These are phyloP conservation scores for Microcyclospora tardicrescens DNA, from an alignment of 2,329 filamentous ascomycete genomes.

Conservation along the genomic window DNA sequence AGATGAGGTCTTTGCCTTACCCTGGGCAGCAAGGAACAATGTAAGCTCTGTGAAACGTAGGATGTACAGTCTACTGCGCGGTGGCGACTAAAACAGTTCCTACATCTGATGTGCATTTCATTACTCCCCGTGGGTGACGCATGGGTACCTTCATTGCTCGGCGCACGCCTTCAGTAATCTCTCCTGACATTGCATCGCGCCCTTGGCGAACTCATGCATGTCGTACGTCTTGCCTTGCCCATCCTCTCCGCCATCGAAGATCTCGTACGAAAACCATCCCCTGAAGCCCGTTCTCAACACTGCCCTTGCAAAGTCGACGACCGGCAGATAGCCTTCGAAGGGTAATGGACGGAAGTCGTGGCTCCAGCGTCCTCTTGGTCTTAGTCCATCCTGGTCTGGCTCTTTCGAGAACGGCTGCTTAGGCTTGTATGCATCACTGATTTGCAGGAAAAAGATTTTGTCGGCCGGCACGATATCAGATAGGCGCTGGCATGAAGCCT, in stretches of 20 bases:
- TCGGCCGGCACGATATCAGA: slow-evolving; percentile 44
- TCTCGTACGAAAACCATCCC: slow-evolving; percentile 56
- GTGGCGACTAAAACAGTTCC: too few species aligned
- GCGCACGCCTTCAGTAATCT: slow-evolving; percentile 27
- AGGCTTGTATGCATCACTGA: slow-evolving; percentile 60
- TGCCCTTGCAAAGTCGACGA: slow-evolving; percentile 50
- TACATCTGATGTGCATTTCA: too few species aligned
- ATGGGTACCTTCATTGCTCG: background rate
- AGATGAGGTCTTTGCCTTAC: too few species aligned
- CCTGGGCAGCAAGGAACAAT: too few species aligned
- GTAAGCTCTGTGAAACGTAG: too few species aligned
- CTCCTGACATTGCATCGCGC: slow-evolving; percentile 19
- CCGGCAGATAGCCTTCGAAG: slow-evolving; percentile 58
- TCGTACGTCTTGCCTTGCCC: slow-evolving; percentile 42
- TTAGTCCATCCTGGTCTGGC: slow-evolving; percentile 38
- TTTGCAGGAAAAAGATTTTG: slow-evolving; percentile 63
- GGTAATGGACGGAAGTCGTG: slow-evolving; percentile 57
- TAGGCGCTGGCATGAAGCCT: slow-evolving; percentile 7
- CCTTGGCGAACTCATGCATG: slow-evolving; percentile 25
- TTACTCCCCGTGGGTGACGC: too few species aligned
- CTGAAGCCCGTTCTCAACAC: slow-evolving; percentile 55
- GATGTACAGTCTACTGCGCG: too few species aligned
- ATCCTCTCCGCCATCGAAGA: slow-evolving; percentile 50
- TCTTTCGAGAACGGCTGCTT: slow-evolving; percentile 40
- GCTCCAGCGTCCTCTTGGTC: slow-evolving; percentile 56